Base-by-base conservation (phyloP, 768 basidiomycete genomes). In the Zangia roseola region DNA sequence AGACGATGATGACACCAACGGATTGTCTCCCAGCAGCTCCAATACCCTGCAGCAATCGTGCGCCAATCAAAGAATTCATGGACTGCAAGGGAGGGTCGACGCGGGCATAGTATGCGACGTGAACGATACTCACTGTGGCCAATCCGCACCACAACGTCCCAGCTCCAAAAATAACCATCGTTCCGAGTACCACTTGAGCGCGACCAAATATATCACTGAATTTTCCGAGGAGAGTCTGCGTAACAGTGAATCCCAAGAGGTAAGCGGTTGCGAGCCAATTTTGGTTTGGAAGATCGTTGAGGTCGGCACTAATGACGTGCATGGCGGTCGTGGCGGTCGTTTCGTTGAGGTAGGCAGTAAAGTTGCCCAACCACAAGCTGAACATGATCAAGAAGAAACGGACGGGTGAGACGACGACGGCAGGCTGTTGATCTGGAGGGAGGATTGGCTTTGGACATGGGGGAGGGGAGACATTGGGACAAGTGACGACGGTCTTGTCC, bases 161-260 rank as follows among this genome's bases (percentile, higher is more conserved):
- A 35, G 49, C 64, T 5, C 43, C 68, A 54, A 69, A 69, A 48
- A 69, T 66, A 51, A 71, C 40, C 68, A 69, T 68, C 0, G 68
- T 71, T 12, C 58, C 61, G 0, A 71, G 70, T 38, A 71, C 53
- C 1, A 69, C 68, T 17, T 60, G 62, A 7, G 65, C 57, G 36
- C 68, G 68, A 47, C 68, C 68, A 48, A 69, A 69, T 8, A 69
- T 65, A 24, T 69, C 68, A 35, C 69, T 66, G 44, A 69, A 70
- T 30, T 56, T 63, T 47, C 68, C 68, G 10, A 69, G 68, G 1
- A 69, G 50, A 0, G 63, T 69, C 39, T 69, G 68, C 0, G 69
- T 69, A 53, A 71, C 69, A 36, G 69, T 69, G 37, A 69, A 69
- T 24, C 68, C 68, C 56, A 69, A 46, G 50, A 69, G 52, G 49